phyloP scores from a whole-genome alignment of 176 grass and related monocot species.

The sorghum (Sorghum bicolor) region Sorghum_bicolor_NCBIv3 NC_012872.2:56152001-56152500 shows the following conservation, averaged over 20 bases:
- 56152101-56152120: neutral
- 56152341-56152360: neutral
- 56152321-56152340: neutral
- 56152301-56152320: neutral
- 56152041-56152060: neutral
- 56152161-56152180: neutral
- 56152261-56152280: neutral
- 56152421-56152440: too few species aligned
- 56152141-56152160: neutral
- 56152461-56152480: too few species aligned
- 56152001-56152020: neutral
- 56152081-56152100: neutral
- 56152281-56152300: neutral
- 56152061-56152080: neutral
- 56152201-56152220: neutral
- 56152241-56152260: neutral
- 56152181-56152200: too few species aligned
- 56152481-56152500: too few species aligned
- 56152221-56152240: neutral
- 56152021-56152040: neutral
- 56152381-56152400: too few species aligned
- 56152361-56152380: too few species aligned
- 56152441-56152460: too few species aligned
- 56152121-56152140: neutral
- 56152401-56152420: too few species aligned